Base-by-base conservation (phyloP, 1,284 basidiomycete genomes). In the Ganoderma resinaceum region DNA sequence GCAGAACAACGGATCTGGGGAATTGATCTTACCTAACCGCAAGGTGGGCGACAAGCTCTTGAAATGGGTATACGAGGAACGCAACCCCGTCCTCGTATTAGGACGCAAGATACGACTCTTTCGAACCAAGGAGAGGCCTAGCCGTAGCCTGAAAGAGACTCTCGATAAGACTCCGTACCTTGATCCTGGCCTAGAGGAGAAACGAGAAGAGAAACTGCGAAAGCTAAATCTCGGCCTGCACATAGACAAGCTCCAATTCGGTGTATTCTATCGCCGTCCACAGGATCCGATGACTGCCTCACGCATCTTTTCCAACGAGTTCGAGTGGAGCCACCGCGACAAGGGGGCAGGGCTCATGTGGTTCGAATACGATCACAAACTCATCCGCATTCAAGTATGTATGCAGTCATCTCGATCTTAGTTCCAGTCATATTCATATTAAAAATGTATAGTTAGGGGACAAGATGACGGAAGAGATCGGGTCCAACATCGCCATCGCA, bases 261-360 rank as follows among this genome's bases (percentile, higher is more conserved):
- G 91, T 38, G 71, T 84, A 35, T 84, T 86, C 74, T 87, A 85
- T 70, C 81, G 84, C 40, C 66, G 61, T 1, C 68, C 71, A 16
- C 76, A 76, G 38, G 78, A 79, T 38, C 76, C 74, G 14, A 80
- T 77, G 29, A 80, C 78, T 35, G 74, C 75, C 16, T 80, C 84
- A 26, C 85, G 90, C 6, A 81, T 83, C 7, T 93, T 90, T 76
- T 92, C 90, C 0, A 81, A 87, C 8, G 92, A 93, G 79, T 92
- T 80, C 59, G 77, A 86, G 69, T 83, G 84, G 72, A 75, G 73
- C 26, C 71, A 76, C 61, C 73, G 75, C 11, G 66, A 79, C 23
- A 77, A 81, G 66, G 83, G 85, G 43, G 82, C 84, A 66, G 90
- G 85, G 0, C 83, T 85, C 78, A 77, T 93, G 26, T 79, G 80